A percentile compares a stretch with the other conserved stretches of the same genome.
phyloP scores from a whole-genome alignment of 1,284 basidiomycete species.

The Lignosus rhinocerotis region DNA sequence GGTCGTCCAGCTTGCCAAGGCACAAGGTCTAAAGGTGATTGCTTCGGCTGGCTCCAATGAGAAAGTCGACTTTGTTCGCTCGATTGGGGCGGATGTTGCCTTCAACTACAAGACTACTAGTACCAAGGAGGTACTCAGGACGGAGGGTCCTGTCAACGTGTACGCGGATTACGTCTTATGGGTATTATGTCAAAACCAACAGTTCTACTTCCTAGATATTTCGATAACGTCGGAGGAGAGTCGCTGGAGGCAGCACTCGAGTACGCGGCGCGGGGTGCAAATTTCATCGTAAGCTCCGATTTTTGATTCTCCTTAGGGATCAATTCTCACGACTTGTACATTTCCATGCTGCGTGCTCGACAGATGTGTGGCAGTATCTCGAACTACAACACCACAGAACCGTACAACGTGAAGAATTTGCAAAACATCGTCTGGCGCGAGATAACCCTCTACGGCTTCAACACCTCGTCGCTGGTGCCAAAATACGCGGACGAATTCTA shows the following conservation, averaged over 20 bases:
- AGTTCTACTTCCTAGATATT: constrained; percentile 35
- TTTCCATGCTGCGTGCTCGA: neutral
- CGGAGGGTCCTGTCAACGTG: constrained; percentile 57
- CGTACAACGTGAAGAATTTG: constrained; percentile 33
- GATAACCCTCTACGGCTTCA: constrained; percentile 62
- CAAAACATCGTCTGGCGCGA: constrained; percentile 48
- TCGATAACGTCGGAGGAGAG: constrained; percentile 64
- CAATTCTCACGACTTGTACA: too few species aligned
- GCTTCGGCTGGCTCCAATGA: constrained; percentile 71
- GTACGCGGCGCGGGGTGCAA: constrained; percentile 46
- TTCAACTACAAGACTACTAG: constrained; percentile 71
- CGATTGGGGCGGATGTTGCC: constrained; percentile 64
- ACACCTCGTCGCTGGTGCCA: constrained; percentile 42
- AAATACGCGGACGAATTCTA: constrained; percentile 50
- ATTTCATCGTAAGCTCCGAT: constrained; percentile 49
- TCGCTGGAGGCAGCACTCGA: constrained; percentile 57
- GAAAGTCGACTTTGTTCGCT: constrained; percentile 63
- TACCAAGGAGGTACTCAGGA: constrained; percentile 51
- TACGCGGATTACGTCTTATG: neutral
- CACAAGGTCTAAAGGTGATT: constrained; percentile 66
- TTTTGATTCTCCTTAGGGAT: neutral
- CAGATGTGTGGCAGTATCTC: constrained; percentile 4
- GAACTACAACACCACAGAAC: constrained; percentile 29
- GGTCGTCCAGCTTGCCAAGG: constrained; percentile 63
- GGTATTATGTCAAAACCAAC: constrained; percentile 8